phyloP scores from a whole-genome alignment of 1,139 yeast species.

The Kurtzmaniella quercitrusa region DNA sequence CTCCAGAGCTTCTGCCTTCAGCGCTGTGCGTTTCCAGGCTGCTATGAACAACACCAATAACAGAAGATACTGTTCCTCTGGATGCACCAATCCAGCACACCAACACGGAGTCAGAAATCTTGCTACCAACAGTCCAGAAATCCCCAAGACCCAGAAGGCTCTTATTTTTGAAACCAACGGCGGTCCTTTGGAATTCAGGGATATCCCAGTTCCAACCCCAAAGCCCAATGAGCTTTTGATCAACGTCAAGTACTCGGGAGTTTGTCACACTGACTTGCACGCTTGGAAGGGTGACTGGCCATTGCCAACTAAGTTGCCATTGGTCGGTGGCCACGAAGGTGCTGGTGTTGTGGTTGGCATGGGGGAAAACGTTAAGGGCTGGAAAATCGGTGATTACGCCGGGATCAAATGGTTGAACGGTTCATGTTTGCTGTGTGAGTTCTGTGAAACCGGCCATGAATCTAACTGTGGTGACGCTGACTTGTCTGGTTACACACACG shows the following conservation, averaged over 20 bases:
- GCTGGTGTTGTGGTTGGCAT: constrained; percentile 18
- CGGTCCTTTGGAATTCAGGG: constrained; percentile 15
- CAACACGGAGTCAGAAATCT: background rate
- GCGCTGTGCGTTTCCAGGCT: constrained; percentile 2
- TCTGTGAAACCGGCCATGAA: constrained; percentile 16
- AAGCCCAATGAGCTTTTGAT: constrained; percentile 16
- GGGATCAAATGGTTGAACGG: constrained; percentile 20
- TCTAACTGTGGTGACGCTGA: constrained; percentile 16
- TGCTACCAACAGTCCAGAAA: constrained; percentile 3
- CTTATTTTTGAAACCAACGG: constrained; percentile 18
- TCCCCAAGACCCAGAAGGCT: constrained; percentile 17
- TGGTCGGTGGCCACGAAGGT: constrained; percentile 21
- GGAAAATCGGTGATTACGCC: constrained; percentile 18
- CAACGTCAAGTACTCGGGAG: constrained; percentile 19
- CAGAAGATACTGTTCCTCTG: background rate
- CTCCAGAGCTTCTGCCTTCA: constrained; percentile 1
- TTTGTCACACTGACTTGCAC: constrained; percentile 20
- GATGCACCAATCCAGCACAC: background rate
- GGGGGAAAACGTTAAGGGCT: constrained; percentile 17
- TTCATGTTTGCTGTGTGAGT: constrained; percentile 16
- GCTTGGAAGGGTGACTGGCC: constrained; percentile 22
- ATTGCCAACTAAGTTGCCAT: constrained; percentile 15
- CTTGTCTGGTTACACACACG: constrained; percentile 19
- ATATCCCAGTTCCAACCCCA: constrained; percentile 16
- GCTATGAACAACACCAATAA: background rate